Base-by-base conservation (phyloP, 495 filamentous ascomycete genomes). In the Penicillium crystallinum region DNA sequence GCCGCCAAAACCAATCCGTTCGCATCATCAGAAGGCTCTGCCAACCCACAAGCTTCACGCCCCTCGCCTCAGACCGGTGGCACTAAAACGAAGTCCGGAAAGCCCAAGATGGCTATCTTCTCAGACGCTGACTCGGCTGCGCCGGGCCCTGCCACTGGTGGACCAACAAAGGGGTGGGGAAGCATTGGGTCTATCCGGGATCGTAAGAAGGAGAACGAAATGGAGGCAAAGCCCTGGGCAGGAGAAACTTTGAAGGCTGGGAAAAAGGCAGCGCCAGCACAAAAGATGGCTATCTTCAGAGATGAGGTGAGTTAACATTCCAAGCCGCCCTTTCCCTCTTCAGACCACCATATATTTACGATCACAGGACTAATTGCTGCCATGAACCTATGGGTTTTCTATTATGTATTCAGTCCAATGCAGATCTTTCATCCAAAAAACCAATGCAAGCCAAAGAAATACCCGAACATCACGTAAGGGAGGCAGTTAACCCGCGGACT, bases 341-440 rank as follows among this genome's bases (percentile, higher is more conserved):
- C 66, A 75, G 77, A 67, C 57, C 50, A 73, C 71, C 76, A 70
- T 59, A 79, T 90, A 82, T 96, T 95, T 91, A 96, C 91, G 79
- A 85, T 83, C 81, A 82, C 79, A 96, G 91, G 91, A 95, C 90
- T 96, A 95, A 96, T 90, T 80, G 71, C 70, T 82, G 81, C 76
- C 77, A 71, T 73, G 76, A 80, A 73, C 75, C 77, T 71, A 68
- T 75, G 72, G 79, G 78, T 67, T 69, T 66, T 58, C 29, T 63
- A 79, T 71, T 64, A 57, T 73, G 72, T 82, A 80, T 80, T 64
- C 79, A 85, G 81, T 83, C 78, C 63, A 77, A 73, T 58, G 61
- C 73, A 68, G 71, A 69, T 68, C 49, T 60, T 67, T 62, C 64
- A 70, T 48, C 55, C 59, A 71, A 73, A 64, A 59, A 68, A 53